phyloP scores from a whole-genome alignment of 2,329 filamentous ascomycete species.

The Penicillium sp. region DNA sequence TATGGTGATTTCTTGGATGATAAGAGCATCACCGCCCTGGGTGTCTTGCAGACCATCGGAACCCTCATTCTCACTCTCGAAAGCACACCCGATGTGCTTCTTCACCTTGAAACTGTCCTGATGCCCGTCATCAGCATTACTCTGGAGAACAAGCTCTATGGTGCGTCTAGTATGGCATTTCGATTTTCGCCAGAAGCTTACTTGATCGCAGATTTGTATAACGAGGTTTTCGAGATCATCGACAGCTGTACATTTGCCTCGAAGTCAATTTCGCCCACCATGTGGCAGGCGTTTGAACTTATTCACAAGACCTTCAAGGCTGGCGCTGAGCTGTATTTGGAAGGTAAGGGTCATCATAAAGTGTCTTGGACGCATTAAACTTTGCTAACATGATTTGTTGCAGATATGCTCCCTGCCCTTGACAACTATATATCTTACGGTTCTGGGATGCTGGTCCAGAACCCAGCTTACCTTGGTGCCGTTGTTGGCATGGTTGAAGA shows the following conservation, averaged over 20 bases:
- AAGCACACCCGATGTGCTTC: conserved; percentile 90
- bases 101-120: conserved; percentile 90
- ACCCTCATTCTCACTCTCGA: conserved; percentile 95
- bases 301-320: conserved; percentile 97
- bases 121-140: conserved; percentile 98
- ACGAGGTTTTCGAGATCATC: conserved; percentile 98
- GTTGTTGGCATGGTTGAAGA: conserved; percentile 91
- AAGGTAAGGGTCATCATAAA: conserved; percentile 43
- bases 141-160: conserved; percentile 95
- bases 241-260: conserved; percentile 98
- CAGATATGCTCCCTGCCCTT: conserved; percentile 92
- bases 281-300: conserved; percentile 98
- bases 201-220: conserved; percentile 67
- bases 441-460: conserved; percentile 72
- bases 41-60: conserved; percentile 94
- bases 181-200: conserved; percentile 18
- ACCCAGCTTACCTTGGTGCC: conserved; percentile 80
- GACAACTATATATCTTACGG: conserved; percentile 98
- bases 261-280: conserved; percentile 89
- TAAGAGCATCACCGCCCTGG: conserved; percentile 96
- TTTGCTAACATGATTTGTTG: neutral
- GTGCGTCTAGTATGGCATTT: conserved; percentile 43
- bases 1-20: conserved; percentile 94
- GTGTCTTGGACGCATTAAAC: neutral
- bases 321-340: conserved; percentile 92